phyloP scores from a whole-genome alignment of 441 rosid genomes.

The Biscutella auriculata region DNA sequence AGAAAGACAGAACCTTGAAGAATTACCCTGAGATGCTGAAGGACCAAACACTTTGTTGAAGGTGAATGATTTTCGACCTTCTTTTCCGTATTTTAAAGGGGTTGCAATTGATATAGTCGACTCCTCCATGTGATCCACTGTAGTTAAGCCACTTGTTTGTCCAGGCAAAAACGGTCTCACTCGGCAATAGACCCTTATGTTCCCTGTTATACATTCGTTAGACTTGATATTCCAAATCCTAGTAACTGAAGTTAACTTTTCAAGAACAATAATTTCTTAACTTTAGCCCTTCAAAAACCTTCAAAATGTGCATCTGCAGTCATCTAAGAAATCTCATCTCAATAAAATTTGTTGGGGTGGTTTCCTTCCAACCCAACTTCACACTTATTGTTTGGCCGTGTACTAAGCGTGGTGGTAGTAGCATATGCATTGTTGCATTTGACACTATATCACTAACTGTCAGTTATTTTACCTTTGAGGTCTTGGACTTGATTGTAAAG shows the following conservation, averaged over 20 bases:
- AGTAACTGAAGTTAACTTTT: not conserved
- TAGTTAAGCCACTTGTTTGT: conserved; percentile 24
- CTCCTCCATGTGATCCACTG: conserved; percentile 39
- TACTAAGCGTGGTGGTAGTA: not conserved
- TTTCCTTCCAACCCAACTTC: not conserved
- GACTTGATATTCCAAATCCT: not conserved
- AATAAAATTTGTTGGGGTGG: not conserved
- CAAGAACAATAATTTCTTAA: not conserved
- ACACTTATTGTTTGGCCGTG: too few species aligned
- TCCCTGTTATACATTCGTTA: conserved; percentile 32
- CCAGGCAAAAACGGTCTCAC: conserved; percentile 50
- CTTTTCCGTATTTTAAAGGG: conserved; percentile 42
- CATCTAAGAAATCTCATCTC: not conserved
- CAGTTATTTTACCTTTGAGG: conserved; percentile 37
- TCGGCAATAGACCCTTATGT: conserved; percentile 57
- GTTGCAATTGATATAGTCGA: conserved; percentile 35
- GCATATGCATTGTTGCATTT: not conserved
- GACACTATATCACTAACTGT: not conserved
- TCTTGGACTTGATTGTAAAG: conserved; percentile 66
- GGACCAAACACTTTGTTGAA: conserved; percentile 63
- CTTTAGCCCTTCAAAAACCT: not conserved
- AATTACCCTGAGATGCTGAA: conserved; percentile 45
- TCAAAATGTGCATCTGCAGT: not conserved
- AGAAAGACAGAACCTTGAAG: not conserved
- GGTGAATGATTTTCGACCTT: conserved; percentile 40